These are phyloP conservation scores for Monilinia fructigena DNA, from an alignment of 2,329 filamentous ascomycete species.

Conservation along the genomic window DNA sequence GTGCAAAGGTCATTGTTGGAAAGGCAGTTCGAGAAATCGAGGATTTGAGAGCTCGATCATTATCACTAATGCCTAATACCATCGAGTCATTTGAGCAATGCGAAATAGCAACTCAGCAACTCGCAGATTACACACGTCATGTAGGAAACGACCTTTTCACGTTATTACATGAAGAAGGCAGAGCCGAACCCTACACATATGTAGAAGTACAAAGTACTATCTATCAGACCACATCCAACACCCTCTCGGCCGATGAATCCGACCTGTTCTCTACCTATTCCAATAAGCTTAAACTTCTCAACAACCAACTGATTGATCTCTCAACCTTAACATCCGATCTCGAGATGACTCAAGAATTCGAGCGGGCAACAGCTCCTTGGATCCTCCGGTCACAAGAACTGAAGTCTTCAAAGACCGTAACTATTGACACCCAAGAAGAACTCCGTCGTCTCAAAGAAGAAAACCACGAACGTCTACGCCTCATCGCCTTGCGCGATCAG, in stretches of 20 bases:
- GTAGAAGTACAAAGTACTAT: constrained; percentile 65
- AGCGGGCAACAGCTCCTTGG: constrained; percentile 76
- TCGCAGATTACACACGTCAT: constrained; percentile 64
- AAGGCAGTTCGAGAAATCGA: constrained; percentile 76
- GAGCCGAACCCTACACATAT: constrained; percentile 64
- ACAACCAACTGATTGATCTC: constrained; percentile 66
- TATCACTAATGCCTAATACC: constrained; percentile 69
- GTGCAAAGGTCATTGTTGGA: constrained; percentile 76
- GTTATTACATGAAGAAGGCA: constrained; percentile 70
- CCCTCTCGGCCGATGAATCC: constrained; percentile 58
- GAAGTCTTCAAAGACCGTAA: constrained; percentile 75
- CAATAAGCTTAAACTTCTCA: constrained; percentile 64
- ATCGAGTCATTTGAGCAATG: constrained; percentile 67
- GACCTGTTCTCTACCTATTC: constrained; percentile 70
- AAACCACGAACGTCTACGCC: constrained; percentile 71
- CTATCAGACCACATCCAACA: constrained; percentile 51
- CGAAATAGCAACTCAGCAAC: constrained; percentile 61
- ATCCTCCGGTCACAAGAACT: constrained; percentile 76
- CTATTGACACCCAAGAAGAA: constrained; percentile 82
- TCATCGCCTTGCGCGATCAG: constrained; percentile 72
- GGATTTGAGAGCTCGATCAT: constrained; percentile 72
- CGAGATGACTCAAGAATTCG: constrained; percentile 75
- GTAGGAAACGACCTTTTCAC: constrained; percentile 64
- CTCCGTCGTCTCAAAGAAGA: constrained; percentile 77
- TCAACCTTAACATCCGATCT: constrained; percentile 68